These are phyloP conservation scores for Skeletonema grethae DNA, from an alignment of 108 stramenopile species.

Conservation along the genomic window DNA sequence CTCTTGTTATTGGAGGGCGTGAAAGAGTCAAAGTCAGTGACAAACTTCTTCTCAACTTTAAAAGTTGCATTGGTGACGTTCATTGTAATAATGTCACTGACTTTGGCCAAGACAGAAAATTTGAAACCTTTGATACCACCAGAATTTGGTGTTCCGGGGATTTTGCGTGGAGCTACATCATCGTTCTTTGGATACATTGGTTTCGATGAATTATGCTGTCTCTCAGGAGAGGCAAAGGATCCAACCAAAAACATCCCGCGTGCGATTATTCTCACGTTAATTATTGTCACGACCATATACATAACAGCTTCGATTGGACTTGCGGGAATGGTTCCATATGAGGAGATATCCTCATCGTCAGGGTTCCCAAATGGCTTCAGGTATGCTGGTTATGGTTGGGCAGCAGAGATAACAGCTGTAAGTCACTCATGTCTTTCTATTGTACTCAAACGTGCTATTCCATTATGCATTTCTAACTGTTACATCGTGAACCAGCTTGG, in stretches of 20 bases:
- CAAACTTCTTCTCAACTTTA: slow-evolving; percentile 64
- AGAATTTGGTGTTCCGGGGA: slow-evolving; percentile 49
- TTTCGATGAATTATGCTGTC: slow-evolving; percentile 72
- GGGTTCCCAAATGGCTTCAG: slow-evolving; percentile 82
- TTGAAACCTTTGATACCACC: slow-evolving; percentile 46
- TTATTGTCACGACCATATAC: slow-evolving; percentile 59
- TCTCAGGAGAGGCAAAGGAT: slow-evolving; percentile 71
- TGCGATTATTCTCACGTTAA: slow-evolving; percentile 65
- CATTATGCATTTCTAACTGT: neutral
- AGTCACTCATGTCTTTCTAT: neutral
- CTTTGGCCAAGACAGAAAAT: slow-evolving; percentile 39
- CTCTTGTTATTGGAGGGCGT: slow-evolving; percentile 71
- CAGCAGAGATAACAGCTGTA: slow-evolving; percentile 56
- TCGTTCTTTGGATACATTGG: slow-evolving; percentile 82
- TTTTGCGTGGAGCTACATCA: slow-evolving; percentile 65
- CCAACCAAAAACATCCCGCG: slow-evolving; percentile 63
- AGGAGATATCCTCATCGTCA: slow-evolving; percentile 60
- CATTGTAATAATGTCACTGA: slow-evolving; percentile 54
- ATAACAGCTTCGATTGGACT: slow-evolving; percentile 61
- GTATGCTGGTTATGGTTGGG: slow-evolving; percentile 58
- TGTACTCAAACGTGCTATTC: slow-evolving; percentile 17
- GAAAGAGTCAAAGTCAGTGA: slow-evolving; percentile 64
- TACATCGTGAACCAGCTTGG: slow-evolving; percentile 34
- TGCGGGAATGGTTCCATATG: slow-evolving; percentile 68
- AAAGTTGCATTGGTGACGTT: slow-evolving; percentile 74